These are phyloP conservation scores for Penicillium sp. DNA, from an alignment of 2,329 filamentous ascomycete genomes.

Conservation along the genomic window DNA sequence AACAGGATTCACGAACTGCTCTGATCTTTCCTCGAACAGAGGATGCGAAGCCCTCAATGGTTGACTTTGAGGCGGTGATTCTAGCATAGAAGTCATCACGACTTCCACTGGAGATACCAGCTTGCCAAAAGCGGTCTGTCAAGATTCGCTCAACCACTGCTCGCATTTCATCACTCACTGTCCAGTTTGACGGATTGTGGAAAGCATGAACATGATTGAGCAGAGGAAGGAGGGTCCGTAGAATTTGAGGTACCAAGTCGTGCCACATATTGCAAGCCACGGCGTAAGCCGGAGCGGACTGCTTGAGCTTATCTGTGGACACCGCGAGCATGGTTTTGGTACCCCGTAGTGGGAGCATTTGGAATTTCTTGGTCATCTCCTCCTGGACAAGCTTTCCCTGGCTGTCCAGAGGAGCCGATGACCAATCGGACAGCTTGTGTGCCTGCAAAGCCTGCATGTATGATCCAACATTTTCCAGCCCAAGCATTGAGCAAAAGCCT, in stretches of 20 bases:
- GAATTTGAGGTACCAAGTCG: slow-evolving; percentile 74
- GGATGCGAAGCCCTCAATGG: slow-evolving; percentile 90
- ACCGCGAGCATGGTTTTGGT: slow-evolving; percentile 93
- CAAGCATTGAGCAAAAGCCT: slow-evolving; percentile 77
- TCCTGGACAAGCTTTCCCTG: slow-evolving; percentile 78
- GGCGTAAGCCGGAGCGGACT: slow-evolving; percentile 69
- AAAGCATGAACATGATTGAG: slow-evolving; percentile 88
- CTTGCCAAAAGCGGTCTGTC: slow-evolving; percentile 97
- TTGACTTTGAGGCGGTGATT: slow-evolving; percentile 83
- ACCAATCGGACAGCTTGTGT: slow-evolving; percentile 80
- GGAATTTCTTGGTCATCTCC: slow-evolving; percentile 73
- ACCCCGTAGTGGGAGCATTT: slow-evolving; percentile 75
- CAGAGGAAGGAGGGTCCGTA: slow-evolving; percentile 84
- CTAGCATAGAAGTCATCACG: slow-evolving; percentile 95
- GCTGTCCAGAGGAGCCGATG: slow-evolving; percentile 70
- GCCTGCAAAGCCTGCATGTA: slow-evolving; percentile 75
- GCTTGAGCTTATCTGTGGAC: slow-evolving; percentile 84
- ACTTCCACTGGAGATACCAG: slow-evolving; percentile 91
- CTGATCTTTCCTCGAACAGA: slow-evolving; percentile 86
- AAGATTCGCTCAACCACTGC: slow-evolving; percentile 77
- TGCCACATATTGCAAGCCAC: slow-evolving; percentile 82
- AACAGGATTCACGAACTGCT: slow-evolving; percentile 88
- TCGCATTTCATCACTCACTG: slow-evolving; percentile 73
- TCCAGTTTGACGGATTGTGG: slow-evolving; percentile 84
- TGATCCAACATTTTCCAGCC: slow-evolving; percentile 74